Conservation (phyloP, 2,329 filamentous ascomycete species). For the Dothidotthia symphoricarpi region DNA sequence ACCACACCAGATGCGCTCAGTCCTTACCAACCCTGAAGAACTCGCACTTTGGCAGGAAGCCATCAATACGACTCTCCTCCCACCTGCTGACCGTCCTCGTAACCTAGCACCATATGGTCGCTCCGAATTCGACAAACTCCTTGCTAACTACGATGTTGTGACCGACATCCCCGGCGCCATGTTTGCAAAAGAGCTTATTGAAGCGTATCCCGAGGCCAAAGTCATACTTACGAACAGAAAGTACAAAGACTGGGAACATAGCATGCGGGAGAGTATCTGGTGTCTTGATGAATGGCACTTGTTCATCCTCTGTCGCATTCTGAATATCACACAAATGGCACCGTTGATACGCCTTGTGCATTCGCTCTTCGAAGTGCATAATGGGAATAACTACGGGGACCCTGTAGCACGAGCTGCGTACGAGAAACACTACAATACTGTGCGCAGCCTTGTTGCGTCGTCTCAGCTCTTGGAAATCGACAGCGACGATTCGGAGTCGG, state of each 20-base stretch:
- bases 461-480: slow-evolving; percentile 28
- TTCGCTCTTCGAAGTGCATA: slow-evolving; percentile 22
- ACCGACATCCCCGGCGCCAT: slow-evolving; percentile 30
- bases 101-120: slow-evolving; percentile 24
- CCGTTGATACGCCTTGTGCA: slow-evolving; percentile 25
- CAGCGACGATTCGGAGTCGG: slow-evolving; percentile 7
- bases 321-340: slow-evolving; percentile 23
- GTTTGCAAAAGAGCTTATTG: slow-evolving; percentile 29
- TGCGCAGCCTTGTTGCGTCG: slow-evolving; percentile 22
- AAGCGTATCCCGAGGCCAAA: slow-evolving; percentile 36
- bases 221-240: slow-evolving; percentile 34
- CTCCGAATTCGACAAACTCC: slow-evolving; percentile 49
- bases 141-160: slow-evolving; percentile 45
- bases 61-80: slow-evolving; percentile 21
- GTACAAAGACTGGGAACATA: slow-evolving; percentile 28
- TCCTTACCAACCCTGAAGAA: slow-evolving; percentile 20
- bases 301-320: slow-evolving; percentile 17
- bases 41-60: slow-evolving; percentile 34
- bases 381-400: slow-evolving; percentile 25
- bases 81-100: slow-evolving; percentile 13
- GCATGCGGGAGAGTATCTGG: slow-evolving; percentile 29
- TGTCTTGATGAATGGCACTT: slow-evolving; percentile 25
- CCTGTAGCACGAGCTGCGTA: slow-evolving; percentile 20
- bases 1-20: slow-evolving; percentile 23
- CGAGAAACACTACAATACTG: slow-evolving; percentile 24